These are phyloP conservation scores for Phaffia rhodozyma DNA, from an alignment of 1,284 basidiomycete species.

Conservation along the genomic window DNA sequence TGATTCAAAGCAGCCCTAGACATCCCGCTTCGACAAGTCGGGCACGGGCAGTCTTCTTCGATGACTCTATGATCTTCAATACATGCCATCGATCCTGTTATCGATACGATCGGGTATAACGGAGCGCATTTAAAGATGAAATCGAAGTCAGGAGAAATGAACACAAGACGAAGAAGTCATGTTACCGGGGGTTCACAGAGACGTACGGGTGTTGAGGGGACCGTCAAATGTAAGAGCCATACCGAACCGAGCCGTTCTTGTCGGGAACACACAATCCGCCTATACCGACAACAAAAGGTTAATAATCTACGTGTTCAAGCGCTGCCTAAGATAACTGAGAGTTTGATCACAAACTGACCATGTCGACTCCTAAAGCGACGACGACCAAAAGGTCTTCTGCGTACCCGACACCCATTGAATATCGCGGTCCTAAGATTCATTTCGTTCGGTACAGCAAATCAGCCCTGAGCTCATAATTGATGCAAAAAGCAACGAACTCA, in stretches of 20 bases:
- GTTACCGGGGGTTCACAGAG: no score
- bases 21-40: slow-evolving; percentile 53
- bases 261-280: slow-evolving; percentile 83
- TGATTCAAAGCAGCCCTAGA: slow-evolving; percentile 58
- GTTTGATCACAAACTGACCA: slow-evolving; percentile 43
- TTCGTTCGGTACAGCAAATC: no score
- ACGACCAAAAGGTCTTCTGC: slow-evolving; percentile 79
- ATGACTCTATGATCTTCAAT: slow-evolving; percentile 37
- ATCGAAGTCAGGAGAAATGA: slow-evolving; percentile 20
- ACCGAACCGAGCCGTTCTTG: slow-evolving; percentile 50
- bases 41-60: slow-evolving; percentile 62
- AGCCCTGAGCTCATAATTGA: no score
- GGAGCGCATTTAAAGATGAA: not conserved
- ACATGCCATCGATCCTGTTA: not conserved
- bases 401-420: slow-evolving; percentile 79
- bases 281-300: slow-evolving; percentile 26
- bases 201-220: slow-evolving; percentile 61
- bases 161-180: not conserved
- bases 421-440: slow-evolving; percentile 50
- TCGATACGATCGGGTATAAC: no score
- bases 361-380: slow-evolving; percentile 74
- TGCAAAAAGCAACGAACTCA: no score
- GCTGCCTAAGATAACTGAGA: not conserved
- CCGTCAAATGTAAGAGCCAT: slow-evolving; percentile 67
- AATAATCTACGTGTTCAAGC: not conserved